phyloP scores from a whole-genome alignment of 805 yeast genomes.

The Blastobotrys terrestris region DNA sequence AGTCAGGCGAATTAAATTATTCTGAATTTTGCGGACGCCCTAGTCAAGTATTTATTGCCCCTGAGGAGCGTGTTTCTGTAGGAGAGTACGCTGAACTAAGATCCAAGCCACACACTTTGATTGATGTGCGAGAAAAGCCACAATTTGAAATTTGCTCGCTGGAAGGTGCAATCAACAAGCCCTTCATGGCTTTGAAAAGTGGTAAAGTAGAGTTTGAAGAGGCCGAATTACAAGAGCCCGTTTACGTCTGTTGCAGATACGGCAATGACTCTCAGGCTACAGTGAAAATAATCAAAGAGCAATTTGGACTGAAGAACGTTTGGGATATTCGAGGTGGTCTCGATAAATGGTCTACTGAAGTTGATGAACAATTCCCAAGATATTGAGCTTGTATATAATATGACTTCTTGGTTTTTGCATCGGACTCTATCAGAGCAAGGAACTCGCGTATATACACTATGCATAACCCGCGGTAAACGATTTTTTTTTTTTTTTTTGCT shows the following conservation, averaged over 20 bases:
- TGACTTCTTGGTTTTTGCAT: too few relatives aligned
- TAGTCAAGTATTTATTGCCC: slow-evolving; percentile 41
- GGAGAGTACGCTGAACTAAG: slow-evolving; percentile 30
- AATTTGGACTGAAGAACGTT: slow-evolving; percentile 43
- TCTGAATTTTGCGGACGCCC: slow-evolving; percentile 66
- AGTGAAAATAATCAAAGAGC: slow-evolving; percentile 47
- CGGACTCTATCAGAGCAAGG: too few relatives aligned
- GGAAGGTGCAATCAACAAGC: slow-evolving; percentile 55
- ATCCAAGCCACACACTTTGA: slow-evolving; percentile 28
- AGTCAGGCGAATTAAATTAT: slow-evolving; percentile 51
- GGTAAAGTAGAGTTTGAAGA: slow-evolving; percentile 24
- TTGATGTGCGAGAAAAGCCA: slow-evolving; percentile 78
- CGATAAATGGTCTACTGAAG: slow-evolving; percentile 52
- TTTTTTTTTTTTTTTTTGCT: too few relatives aligned
- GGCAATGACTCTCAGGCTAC: slow-evolving; percentile 92
- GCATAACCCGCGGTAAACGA: too few relatives aligned
- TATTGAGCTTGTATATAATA: slow-evolving; percentile 43
- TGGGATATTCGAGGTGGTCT: slow-evolving; percentile 78
- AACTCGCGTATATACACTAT: too few relatives aligned
- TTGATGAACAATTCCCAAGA: slow-evolving; percentile 57
- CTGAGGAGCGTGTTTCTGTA: slow-evolving; percentile 43
- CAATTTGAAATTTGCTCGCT: slow-evolving; percentile 67
- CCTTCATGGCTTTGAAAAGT: slow-evolving; percentile 45
- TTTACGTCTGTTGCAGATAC: slow-evolving; percentile 70
- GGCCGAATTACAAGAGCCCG: slow-evolving; percentile 24